Evolutionary conservation across 306 rosid species (phyloP).

Genomic region (Cicer bijugum): DNA sequence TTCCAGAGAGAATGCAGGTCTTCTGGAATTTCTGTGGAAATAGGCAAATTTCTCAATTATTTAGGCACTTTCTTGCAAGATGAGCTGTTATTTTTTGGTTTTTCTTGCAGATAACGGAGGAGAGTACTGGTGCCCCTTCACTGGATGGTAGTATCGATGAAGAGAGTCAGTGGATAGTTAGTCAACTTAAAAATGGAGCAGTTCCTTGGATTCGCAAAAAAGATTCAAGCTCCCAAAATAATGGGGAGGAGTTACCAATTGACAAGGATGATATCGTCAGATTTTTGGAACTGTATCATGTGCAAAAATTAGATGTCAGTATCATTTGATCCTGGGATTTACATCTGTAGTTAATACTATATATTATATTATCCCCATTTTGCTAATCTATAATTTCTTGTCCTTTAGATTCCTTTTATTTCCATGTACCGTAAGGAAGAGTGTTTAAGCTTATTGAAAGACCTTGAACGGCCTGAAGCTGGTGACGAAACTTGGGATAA

Average conservation of each 20-base stretch:
- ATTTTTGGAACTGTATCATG: constrained; percentile 87
- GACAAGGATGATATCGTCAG: constrained; percentile 67
- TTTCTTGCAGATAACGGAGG: constrained; percentile 67
- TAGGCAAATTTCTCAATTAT: neutral
- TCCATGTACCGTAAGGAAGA: constrained; percentile 96
- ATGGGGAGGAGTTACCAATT: constrained; percentile 55
- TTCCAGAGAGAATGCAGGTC: constrained; percentile 99
- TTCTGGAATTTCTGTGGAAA: constrained; percentile 23
- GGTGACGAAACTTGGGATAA: constrained; percentile 66
- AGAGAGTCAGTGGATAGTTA: constrained; percentile 77
- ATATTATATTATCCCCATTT: constrained; percentile 35
- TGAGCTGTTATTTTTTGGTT: constrained; percentile 14
- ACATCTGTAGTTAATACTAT: neutral
- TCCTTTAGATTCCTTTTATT: constrained; percentile 80
- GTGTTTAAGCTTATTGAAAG: constrained; percentile 79
- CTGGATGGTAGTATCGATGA: constrained; percentile 69
- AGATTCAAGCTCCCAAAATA: constrained; percentile 43
- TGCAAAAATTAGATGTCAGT: constrained; percentile 92
- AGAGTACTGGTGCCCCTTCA: constrained; percentile 80
- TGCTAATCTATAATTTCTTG: constrained; percentile 21
- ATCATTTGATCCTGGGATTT: constrained; percentile 32
- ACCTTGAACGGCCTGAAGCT: constrained; percentile 58
- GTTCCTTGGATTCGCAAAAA: constrained; percentile 69
- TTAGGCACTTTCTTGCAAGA: constrained; percentile 15
- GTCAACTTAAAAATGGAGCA: constrained; percentile 63